Evolutionary conservation across 75 land plant genomes (phyloP).

Genomic region (Cryptomeria japonica): DNA sequence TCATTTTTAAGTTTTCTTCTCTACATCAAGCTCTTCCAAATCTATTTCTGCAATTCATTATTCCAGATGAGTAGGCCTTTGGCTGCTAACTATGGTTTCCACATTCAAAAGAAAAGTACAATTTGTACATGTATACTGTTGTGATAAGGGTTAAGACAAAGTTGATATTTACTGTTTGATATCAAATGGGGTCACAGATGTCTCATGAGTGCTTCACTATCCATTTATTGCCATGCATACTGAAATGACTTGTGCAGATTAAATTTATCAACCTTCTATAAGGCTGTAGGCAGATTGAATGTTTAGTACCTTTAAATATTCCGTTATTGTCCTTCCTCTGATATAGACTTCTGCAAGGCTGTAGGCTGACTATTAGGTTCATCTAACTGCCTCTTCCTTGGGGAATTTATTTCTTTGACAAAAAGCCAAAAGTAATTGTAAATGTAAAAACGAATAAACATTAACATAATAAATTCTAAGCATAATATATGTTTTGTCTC

Average conservation of each 20-base stretch:
- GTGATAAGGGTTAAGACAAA: neutral
- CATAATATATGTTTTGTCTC: neutral
- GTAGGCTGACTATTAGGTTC: neutral
- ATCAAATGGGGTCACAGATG: neutral
- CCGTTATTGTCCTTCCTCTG: neutral
- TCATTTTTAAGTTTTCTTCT: neutral
- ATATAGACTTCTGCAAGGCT: neutral
- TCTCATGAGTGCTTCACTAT: neutral
- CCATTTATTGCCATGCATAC: neutral
- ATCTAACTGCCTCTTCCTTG: neutral
- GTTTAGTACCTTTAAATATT: too few relatives aligned
- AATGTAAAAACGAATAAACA: neutral
- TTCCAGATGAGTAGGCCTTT: neutral
- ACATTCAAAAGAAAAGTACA: neutral
- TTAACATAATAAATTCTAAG: neutral
- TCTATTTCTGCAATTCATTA: too few relatives aligned
- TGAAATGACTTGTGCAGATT: neutral
- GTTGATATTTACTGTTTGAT: neutral
- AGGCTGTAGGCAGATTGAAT: neutral
- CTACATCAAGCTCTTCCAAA: neutral
- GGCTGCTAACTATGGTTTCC: neutral
- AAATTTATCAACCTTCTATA: neutral
- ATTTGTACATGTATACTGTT: neutral
- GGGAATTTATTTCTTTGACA: neutral
- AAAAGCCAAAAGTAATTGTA: neutral